Base-by-base conservation (phyloP, 2,329 filamentous ascomycete species). In the Aspergillus caelatus region DNA sequence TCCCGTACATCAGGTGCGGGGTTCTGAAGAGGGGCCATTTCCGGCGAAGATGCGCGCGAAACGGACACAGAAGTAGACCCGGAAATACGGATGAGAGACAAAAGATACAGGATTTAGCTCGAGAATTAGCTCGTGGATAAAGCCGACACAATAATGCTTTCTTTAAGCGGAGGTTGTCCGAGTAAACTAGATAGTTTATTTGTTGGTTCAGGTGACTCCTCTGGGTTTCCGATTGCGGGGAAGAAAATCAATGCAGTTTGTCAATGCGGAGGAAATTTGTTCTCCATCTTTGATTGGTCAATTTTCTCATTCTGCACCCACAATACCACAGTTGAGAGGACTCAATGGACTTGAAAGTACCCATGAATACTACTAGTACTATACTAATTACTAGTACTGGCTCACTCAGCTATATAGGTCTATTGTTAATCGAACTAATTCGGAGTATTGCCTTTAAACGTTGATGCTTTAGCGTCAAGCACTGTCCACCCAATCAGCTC, bases 1-100 rank as follows among this genome's bases (percentile, higher is more conserved):
- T 84, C 83, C n/a, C 55, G 41, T 46, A 61, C 65, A 67, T 70
- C 59, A 55, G 58, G 60, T 62, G 66, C 59, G 63, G 63, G 62
- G 65, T 56, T 43, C 41, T 23, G 45, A 52, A 55, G 48, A 61
- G 55, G 57, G 36, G 58, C 19, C 61, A 67, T 65, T 53, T 19
- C 66, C 21, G 16, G 28, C 10, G 48, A 30, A 50, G 21, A 50
- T 10, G 26, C 14, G 45, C 23, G 26, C 12, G 23, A 28, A 50
- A 30, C 46, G 16, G 46, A 50, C 46, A 50, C 46, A 30, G 23
- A 48, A 48, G 45, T 48, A 26, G 45, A 48, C 12, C 34, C 34
- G 34, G 34, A 36, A 36, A 36, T 36, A 36, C 5, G 34, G 34
- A 12, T 28, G 21, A 23, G 12, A 19, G 21, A 26, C 5, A 14